phyloP scores from a whole-genome alignment of 2,329 filamentous ascomycete genomes.

The Rasamsonia emersonii region DNA sequence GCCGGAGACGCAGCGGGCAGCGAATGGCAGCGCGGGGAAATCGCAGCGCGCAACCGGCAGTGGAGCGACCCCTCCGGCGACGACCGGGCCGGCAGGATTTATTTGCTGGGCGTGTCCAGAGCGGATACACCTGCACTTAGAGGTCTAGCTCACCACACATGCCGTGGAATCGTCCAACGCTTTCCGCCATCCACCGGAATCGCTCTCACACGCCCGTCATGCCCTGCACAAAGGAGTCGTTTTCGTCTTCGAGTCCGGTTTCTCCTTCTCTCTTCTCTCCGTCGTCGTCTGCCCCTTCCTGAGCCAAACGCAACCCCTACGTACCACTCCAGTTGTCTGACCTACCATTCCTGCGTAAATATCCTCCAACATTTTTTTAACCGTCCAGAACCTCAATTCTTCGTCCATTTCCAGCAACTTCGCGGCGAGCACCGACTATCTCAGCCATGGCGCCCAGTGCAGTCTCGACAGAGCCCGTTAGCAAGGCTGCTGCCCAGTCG shows the following conservation, averaged over 20 bases:
- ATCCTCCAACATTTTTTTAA: not conserved
- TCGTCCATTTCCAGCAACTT: constrained; percentile 5
- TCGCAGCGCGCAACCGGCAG: not conserved
- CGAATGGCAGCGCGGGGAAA: not conserved
- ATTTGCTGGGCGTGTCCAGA: constrained; percentile 2
- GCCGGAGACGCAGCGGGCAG: not conserved
- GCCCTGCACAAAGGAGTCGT: not conserved
- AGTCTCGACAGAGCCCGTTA: too few relatives aligned
- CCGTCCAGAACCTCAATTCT: constrained; percentile 4
- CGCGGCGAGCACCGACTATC: not conserved
- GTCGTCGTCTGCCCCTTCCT: constrained; percentile 3
- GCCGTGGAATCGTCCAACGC: constrained; percentile 4
- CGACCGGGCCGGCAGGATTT: not conserved
- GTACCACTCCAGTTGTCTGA: not conserved
- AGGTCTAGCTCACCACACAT: constrained; percentile 16
- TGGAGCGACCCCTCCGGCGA: constrained; percentile 3
- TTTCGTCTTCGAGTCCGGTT: constrained; percentile 1
- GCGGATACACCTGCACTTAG: constrained; percentile 27
- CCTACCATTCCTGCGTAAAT: not conserved
- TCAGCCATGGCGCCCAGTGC: constrained; percentile 16
- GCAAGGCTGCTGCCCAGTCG: constrained; percentile 35
- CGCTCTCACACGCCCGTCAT: constrained; percentile 1
- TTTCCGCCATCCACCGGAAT: constrained; percentile 3
- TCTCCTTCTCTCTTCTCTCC: constrained; percentile 5
- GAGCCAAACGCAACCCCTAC: constrained; percentile 5